phyloP scores from a whole-genome alignment of 139 green algal genomes.

The Auxenochlorella pyrenoidosa region DNA sequence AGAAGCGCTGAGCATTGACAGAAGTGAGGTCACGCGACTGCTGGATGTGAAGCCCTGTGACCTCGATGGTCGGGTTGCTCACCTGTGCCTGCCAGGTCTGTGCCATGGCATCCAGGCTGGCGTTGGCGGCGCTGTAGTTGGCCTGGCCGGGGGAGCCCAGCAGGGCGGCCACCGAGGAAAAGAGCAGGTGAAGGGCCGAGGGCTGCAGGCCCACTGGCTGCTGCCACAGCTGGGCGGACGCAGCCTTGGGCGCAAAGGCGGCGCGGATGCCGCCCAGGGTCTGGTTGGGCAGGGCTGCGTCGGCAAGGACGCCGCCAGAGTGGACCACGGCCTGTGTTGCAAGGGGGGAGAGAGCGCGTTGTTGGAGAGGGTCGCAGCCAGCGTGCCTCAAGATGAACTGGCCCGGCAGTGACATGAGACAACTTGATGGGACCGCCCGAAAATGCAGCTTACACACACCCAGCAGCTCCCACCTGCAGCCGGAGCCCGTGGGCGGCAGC shows the following conservation, averaged over 20 bases:
- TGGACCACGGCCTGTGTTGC: slow-evolving; percentile 57
- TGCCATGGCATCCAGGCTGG: slow-evolving; percentile 68
- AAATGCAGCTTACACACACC: neutral
- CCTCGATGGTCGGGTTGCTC: no score
- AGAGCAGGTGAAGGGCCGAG: slow-evolving; percentile 60
- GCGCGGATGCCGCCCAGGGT: slow-evolving; percentile 41
- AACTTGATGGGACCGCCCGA: neutral
- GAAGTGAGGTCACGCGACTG: no score
- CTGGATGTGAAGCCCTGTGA: no score
- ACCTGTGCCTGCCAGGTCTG: slow-evolving; percentile 23
- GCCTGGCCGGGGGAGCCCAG: slow-evolving; percentile 85
- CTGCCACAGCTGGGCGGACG: slow-evolving; percentile 18
- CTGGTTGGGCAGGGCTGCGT: slow-evolving; percentile 75
- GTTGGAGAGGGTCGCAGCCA: no score
- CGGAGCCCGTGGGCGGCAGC: neutral
- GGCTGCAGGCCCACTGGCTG: slow-evolving; percentile 23
- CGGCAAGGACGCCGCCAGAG: slow-evolving; percentile 80
- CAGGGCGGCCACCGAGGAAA: slow-evolving; percentile 83
- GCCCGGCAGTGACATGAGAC: no score
- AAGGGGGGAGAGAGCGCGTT: neutral
- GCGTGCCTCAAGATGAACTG: no score
- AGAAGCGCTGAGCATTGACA: no score
- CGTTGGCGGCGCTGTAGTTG: slow-evolving; percentile 86
- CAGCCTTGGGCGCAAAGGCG: slow-evolving; percentile 69
- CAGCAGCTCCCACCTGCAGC: neutral